These are phyloP conservation scores for Cynara cardunculus DNA, from an alignment of 129 eudicot species.

Conservation along the genomic window DNA sequence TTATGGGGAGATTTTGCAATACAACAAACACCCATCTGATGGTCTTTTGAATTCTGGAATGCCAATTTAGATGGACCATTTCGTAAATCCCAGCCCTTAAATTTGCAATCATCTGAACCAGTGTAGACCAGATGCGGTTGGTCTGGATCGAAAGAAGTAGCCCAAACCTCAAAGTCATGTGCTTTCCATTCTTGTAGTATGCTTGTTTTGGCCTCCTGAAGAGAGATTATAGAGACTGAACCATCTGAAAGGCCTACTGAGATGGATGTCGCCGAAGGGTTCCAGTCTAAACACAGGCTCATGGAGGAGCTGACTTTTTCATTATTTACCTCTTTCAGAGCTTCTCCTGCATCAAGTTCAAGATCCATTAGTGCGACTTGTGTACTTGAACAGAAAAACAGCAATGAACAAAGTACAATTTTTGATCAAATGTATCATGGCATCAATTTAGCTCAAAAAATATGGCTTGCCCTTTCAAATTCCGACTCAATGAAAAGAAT, in stretches of 20 bases:
- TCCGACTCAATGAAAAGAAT: background rate
- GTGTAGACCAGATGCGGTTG: slow-evolving; percentile 71
- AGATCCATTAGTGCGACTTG: background rate
- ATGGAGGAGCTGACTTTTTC: slow-evolving; percentile 61
- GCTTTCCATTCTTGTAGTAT: slow-evolving; percentile 71
- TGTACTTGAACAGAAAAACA: background rate
- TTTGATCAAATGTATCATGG: background rate
- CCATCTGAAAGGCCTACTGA: slow-evolving; percentile 74
- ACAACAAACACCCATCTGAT: slow-evolving; percentile 87
- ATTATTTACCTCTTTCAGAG: slow-evolving; percentile 37
- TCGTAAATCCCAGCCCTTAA: slow-evolving; percentile 84
- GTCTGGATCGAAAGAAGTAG: slow-evolving; percentile 71
- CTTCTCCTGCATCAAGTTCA: slow-evolving; percentile 31
- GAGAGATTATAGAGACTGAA: slow-evolving; percentile 48
- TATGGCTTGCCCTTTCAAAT: background rate
- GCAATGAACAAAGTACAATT: background rate
- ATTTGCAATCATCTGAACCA: slow-evolving; percentile 93
- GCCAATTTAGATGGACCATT: slow-evolving; percentile 40
- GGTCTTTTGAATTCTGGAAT: slow-evolving; percentile 70
- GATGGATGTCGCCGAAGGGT: slow-evolving; percentile 53
- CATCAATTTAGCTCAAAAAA: background rate
- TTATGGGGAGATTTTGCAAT: slow-evolving; percentile 62
- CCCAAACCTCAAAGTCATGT: slow-evolving; percentile 82
- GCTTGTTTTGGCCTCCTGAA: slow-evolving; percentile 38
- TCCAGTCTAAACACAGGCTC: slow-evolving; percentile 81